A percentile compares a stretch with the other conserved stretches of the same genome.
These are phyloP conservation scores for Sclerotinia trifoliorum DNA, from an alignment of 2,329 filamentous ascomycete genomes.

Conservation along the genomic window DNA sequence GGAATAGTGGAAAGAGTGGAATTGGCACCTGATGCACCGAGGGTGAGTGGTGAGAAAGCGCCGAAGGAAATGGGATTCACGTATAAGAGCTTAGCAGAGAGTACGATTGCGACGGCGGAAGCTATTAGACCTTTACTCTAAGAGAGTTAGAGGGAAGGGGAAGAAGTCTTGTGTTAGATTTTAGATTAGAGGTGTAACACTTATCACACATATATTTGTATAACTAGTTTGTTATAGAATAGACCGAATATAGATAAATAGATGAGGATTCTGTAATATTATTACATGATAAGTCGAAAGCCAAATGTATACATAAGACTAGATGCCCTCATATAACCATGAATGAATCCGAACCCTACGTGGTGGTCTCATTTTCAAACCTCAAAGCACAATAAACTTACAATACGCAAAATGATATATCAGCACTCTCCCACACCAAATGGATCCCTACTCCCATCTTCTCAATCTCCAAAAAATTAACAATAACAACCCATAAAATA, in stretches of 20 bases:
- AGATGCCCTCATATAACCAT: too few relatives aligned
- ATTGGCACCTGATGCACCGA: slow-evolving; percentile 27
- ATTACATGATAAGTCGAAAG: too few relatives aligned
- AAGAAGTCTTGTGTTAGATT: background rate
- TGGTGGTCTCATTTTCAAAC: too few relatives aligned
- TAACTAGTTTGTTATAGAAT: background rate
- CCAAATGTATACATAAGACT: too few relatives aligned
- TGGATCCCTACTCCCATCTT: too few relatives aligned
- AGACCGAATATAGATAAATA: background rate
- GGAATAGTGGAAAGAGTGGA: slow-evolving; percentile 28
- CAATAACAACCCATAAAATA: too few relatives aligned
- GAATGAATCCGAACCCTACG: too few relatives aligned
- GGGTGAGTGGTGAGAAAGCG: slow-evolving; percentile 37
- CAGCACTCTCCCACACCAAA: too few relatives aligned
- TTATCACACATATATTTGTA: background rate
- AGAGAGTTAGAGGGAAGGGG: background rate
- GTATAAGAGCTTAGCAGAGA: slow-evolving; percentile 34
- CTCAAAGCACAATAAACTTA: too few relatives aligned
- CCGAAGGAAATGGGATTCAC: slow-evolving; percentile 34
- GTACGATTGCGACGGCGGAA: slow-evolving; percentile 42
- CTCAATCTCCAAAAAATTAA: too few relatives aligned
- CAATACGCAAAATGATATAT: too few relatives aligned
- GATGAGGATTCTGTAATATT: too few relatives aligned
- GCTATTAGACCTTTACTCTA: slow-evolving; percentile 34
- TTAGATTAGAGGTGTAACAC: background rate